Base-by-base conservation (phyloP, 306 rosid species). In the peach (Prunus persica) region DNA sequence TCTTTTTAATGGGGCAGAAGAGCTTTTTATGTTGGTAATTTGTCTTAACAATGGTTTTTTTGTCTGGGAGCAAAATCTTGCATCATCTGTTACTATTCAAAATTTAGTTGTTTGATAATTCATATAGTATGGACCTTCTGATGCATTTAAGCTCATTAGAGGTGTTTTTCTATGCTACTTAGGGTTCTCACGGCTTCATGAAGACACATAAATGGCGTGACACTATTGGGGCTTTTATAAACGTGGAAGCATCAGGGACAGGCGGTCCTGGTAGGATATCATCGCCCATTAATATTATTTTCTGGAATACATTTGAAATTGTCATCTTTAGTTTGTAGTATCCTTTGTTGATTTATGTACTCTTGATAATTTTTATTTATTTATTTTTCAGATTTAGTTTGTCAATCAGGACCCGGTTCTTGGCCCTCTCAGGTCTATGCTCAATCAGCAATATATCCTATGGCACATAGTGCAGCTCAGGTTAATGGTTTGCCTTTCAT, bases 381-480 rank as follows among this genome's bases (percentile, higher is more conserved):
- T 38, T 6, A 38, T 76, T 73, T 74, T 71, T 69, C 93, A 96
- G 99, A 96, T 86, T 86, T 96, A 82, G 92, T 96, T 75, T 96
- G 99, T 83, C 99, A 92, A 81, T 96, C 99, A 76, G 99, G 99
- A 82, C 99, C 99, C 60, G 86, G 91, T 76, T 86, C 96, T 32
- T 96, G 99, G 99, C 93, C 99, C 80, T 90, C 98, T 57, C 20
- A 77, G 69, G 78, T 92, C 78, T 96, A 96, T 73, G 98, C 98
- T 50, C 87, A 92, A 80, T 89, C 99, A 71, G 99, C 99, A 55
- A 67, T 85, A 78, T 83, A 96, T 77, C 99, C 99, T 50, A 96
- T 96, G 99, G 99, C 98, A 83, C 91, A 93, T 73, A 96, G 99
- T 77, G 96, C 96, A 65, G 99, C 99, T 45, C 96, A 91, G 99